A percentile compares a stretch with the other conserved stretches of the same genome.
Evolutionary conservation across 179 eudicot species (phyloP).

Genomic region (Drosera spatulata): DNA sequence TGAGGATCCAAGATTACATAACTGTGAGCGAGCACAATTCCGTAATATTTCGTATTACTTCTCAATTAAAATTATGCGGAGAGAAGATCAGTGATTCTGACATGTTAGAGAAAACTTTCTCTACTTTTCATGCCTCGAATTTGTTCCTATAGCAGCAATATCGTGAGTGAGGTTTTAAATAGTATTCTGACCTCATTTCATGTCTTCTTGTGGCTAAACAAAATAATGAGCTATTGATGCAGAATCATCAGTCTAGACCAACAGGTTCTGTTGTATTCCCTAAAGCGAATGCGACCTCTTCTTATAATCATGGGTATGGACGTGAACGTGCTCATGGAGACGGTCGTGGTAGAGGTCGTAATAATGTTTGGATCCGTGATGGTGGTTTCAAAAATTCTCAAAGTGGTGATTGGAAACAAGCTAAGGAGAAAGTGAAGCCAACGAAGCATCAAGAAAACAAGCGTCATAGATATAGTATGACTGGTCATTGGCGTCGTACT

Average conservation of each 20-base stretch:
- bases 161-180: background rate
- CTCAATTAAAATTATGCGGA: background rate
- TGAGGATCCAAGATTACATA: no score
- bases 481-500: no score
- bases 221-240: background rate
- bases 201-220: background rate
- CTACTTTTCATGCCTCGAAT: background rate
- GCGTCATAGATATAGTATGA: no score
- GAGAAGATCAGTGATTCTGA: background rate
- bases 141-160: background rate
- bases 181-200: background rate
- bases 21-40: background rate
- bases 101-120: no score
- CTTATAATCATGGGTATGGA: background rate
- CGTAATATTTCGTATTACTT: background rate
- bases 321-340: background rate
- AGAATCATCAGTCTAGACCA: no score
- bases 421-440: no score
- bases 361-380: no score
- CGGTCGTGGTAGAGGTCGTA: background rate
- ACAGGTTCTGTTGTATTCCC: background rate
- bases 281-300: background rate
- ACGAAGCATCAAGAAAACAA: no score
- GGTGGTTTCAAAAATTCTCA: no score
- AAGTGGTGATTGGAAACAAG: no score